Base-by-base conservation (phyloP, 2,329 filamentous ascomycete genomes). In the Keithomyces neogunnii region DNA sequence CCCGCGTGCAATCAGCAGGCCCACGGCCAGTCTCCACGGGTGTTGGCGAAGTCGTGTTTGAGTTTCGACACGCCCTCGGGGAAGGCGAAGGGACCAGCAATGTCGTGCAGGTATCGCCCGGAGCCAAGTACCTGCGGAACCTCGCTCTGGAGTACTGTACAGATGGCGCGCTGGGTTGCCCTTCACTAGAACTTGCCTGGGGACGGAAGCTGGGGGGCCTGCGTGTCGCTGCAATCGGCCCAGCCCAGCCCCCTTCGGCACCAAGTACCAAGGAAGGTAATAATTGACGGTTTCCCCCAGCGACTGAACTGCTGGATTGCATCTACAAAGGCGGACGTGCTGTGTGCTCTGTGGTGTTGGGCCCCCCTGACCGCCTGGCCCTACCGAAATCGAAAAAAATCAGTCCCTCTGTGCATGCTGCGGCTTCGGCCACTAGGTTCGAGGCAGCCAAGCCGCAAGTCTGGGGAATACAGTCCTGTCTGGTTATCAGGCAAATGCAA, bases 401-500 rank as follows among this genome's bases (percentile, higher is more conserved):
- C n/a, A 39, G 36, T 13, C n/a, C n/a, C 13, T 39, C 8, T 28
- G 26, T 26, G 8, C n/a, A 45, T 43, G 19, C 51, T 50, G 54
- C 50, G 51, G 55, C 53, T 51, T 53, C 54, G 52, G 46, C 47
- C 51, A 51, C 49, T 55, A 50, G 35, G 48, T 42, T n/a, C 46
- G 36, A n/a, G n/a, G n/a, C 5, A 42, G 39, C 6, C 19, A 29
- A n/a, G 4, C 7, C 36, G n/a, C n/a, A 9, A 10, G 39, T 42
- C 39, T 42, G 39, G 39, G 39, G 39, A 42, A 42, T 5, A 39
- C 7, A 6, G n/a, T n/a, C 39, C n/a, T 42, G 19, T 19, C 39
- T 10, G 39, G 39, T 28, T 28, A 42, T 28, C 39, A 29, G 39
- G 39, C n/a, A 28, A 44, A 29, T 29, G 7, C 40, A 44, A 44